Evolutionary conservation across 495 filamentous ascomycete species (phyloP).

Genomic region (Neurospora discreta): DNA sequence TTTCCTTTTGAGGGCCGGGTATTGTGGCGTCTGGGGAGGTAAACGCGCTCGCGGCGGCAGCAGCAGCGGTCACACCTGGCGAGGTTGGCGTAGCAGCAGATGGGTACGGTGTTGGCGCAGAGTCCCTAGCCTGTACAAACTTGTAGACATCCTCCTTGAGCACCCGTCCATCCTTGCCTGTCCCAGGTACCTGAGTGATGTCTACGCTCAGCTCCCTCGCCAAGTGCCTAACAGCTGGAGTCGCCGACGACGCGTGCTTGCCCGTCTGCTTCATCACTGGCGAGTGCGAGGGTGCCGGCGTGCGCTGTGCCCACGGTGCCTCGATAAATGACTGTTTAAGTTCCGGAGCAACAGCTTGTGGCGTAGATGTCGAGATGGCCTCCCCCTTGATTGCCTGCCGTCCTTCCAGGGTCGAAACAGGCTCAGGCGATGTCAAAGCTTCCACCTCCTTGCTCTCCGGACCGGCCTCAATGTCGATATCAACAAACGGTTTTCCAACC

Average conservation of each 20-base stretch:
- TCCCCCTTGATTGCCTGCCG: background rate
- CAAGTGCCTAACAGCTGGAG: conserved; percentile 84
- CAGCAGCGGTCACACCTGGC: background rate
- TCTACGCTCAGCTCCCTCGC: conserved; percentile 65
- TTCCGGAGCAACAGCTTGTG: background rate
- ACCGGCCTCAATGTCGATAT: conserved; percentile 58
- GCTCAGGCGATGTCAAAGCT: conserved; percentile 25
- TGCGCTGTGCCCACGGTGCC: background rate
- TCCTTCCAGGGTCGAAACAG: conserved; percentile 7
- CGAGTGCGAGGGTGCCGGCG: conserved; percentile 3
- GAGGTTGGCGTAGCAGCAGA: conserved; percentile 2
- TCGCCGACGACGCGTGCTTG: conserved; percentile 64
- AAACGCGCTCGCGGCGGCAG: conserved; percentile 4
- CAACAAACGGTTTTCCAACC: conserved; percentile 76
- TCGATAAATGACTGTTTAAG: background rate
- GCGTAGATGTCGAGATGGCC: background rate
- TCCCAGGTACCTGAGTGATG: conserved; percentile 67
- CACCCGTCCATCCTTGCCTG: conserved; percentile 86
- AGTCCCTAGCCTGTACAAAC: conserved; percentile 41
- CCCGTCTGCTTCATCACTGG: conserved; percentile 17
- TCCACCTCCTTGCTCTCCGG: conserved; percentile 36
- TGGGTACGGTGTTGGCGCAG: conserved; percentile 1
- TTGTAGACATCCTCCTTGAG: conserved; percentile 87
- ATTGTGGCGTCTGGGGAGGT: conserved; percentile 7
- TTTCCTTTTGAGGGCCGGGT: conserved; percentile 49